Conservation (phyloP, 345 rosid genomes). For the Salix arbutifolia region DNA sequence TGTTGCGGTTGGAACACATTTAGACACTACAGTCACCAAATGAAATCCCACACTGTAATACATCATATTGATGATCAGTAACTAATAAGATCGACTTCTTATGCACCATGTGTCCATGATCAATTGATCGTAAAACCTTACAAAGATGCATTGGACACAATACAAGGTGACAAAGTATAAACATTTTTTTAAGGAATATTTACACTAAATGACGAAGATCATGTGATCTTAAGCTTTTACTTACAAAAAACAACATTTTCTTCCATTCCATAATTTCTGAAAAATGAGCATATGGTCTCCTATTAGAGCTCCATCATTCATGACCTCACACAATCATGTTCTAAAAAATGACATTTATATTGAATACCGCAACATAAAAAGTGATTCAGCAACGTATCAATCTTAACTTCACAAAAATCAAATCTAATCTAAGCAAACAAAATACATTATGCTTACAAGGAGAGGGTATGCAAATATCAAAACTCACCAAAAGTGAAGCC, state of each 20-base stretch:
- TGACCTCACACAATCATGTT: neutral
- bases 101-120: neutral
- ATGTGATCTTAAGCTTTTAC: neutral
- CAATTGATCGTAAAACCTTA: neutral
- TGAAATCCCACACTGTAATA: neutral
- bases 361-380: neutral
- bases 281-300: neutral
- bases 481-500: slow-evolving; percentile 84
- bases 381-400: neutral
- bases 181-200: neutral
- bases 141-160: neutral
- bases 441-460: neutral
- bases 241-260: neutral
- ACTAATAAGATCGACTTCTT: neutral
- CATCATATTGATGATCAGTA: neutral
- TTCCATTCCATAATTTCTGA: neutral
- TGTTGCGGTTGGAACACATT: neutral
- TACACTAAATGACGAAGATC: neutral
- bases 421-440: slow-evolving; percentile 4
- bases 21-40: neutral
- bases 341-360: neutral
- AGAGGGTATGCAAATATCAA: neutral
- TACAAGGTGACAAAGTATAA: neutral
- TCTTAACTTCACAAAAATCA: neutral
- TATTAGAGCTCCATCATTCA: neutral